Evolutionary conservation across 495 filamentous ascomycete species (phyloP), one percentile per base, ranked within the genome.

Genomic region (Hypoxylon trugodes): DNA sequence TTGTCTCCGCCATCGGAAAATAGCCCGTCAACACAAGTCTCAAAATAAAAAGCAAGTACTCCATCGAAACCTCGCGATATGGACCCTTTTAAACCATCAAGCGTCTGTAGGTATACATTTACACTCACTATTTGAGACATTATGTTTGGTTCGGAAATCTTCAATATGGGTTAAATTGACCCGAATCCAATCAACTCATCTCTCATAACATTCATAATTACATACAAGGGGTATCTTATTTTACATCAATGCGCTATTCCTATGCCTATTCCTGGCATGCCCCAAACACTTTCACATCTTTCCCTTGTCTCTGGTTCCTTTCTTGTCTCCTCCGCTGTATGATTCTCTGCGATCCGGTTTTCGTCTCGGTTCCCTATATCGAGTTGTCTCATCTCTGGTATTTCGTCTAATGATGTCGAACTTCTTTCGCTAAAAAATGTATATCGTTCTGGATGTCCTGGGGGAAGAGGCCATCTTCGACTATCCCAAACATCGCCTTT

Each of bases 381-480:
- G 18, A 21, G n/a, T 25, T 47, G 49, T 22, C 52, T 56, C 3
- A 15, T 32, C 13, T 50, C 55, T 30, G 3, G 19, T 6, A n/a
- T 37, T 5, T 50, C 62, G 22, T 66, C 62, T 21, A 45, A 9
- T 7, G 50, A 6, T 15, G 24, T 38, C 32, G 62, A 66, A 13
- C 62, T 66, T 16, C 49, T 54, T 45, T 66, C 62, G 45, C 62
- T 66, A n/a, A 66, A 66, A 40, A 66, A 66, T 0, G 62, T 66
- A 19, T 66, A 66, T 37, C 62, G 49, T 24, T 66, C 62, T n/a
- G 56, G 50, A 9, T 66, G 56, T 1, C 62, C 62, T n/a, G 62
- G 62, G 10, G 62, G 62, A n/a, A 66, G 62, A 2, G 62, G 62
- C 62, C 62, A 66, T 4, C 43, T 28, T 7, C 56, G 49, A 26